Evolutionary conservation across 148 eudicot species (phyloP).

Genomic region (Pharnaceum exiguum): DNA sequence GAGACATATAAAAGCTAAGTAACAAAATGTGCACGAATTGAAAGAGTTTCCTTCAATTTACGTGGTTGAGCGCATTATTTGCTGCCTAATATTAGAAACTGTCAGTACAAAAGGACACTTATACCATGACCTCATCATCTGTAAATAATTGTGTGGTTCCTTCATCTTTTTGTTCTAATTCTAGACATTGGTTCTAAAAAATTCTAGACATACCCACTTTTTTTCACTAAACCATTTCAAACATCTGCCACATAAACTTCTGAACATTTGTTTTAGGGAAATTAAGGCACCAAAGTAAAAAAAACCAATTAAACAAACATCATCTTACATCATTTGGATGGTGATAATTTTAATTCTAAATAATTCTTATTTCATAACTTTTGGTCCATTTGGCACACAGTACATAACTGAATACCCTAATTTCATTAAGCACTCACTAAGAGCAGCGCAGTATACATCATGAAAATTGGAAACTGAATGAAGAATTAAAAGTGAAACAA

Average conservation of each 20-base stretch:
- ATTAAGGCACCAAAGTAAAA: too few relatives aligned
- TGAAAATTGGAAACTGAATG: not conserved
- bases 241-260: too few relatives aligned
- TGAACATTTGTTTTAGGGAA: too few relatives aligned
- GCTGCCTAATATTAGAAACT: conserved; percentile 30
- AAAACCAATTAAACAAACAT: too few relatives aligned
- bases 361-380: too few relatives aligned
- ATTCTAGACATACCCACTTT: not conserved
- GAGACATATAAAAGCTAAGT: conserved; percentile 13
- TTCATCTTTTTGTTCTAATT: conserved; percentile 8
- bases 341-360: too few relatives aligned
- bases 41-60: conserved; percentile 6
- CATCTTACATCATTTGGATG: too few relatives aligned
- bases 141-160: conserved; percentile 12
- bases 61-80: conserved; percentile 32
- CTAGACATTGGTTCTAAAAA: not conserved
- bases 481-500: not conserved
- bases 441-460: not conserved
- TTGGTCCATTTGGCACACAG: too few relatives aligned
- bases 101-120: conserved; percentile 31
- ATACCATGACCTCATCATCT: conserved; percentile 30
- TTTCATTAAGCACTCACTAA: not conserved
- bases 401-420: too few relatives aligned
- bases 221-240: conserved; percentile 5
- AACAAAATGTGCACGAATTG: conserved; percentile 17